These are phyloP conservation scores for Puccinia sorghi DNA, from an alignment of 1,284 basidiomycete species.

Conservation along the genomic window DNA sequence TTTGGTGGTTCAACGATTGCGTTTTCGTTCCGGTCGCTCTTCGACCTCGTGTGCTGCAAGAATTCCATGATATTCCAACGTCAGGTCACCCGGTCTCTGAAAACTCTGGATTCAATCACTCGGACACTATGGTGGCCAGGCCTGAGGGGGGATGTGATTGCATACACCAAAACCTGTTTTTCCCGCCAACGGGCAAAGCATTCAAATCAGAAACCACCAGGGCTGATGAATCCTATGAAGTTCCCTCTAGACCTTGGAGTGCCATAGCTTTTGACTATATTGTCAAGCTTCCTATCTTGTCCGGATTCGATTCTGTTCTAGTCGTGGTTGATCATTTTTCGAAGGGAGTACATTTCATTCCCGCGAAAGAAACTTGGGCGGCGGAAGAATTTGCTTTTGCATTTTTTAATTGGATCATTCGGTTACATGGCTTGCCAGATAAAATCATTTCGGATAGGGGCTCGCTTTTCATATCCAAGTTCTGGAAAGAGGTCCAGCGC, in stretches of 20 bases:
- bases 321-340: background rate
- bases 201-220: background rate
- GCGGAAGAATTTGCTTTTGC: background rate
- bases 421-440: slow-evolving; percentile 13
- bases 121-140: background rate
- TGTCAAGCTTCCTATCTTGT: background rate
- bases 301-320: background rate
- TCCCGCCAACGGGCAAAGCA: background rate
- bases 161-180: background rate
- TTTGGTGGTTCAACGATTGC: background rate
- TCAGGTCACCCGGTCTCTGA: background rate
- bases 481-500: no score
- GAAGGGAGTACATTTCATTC: background rate
- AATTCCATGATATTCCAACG: background rate
- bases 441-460: background rate
- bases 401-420: background rate
- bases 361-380: background rate
- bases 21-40: background rate
- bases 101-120: background rate
- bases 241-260: slow-evolving; percentile 11
- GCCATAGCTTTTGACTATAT: background rate
- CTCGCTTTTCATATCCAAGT: no score
- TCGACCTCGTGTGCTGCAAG: background rate
- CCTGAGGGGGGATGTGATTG: background rate
- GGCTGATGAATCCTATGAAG: background rate